Base-by-base conservation (phyloP, 495 filamentous ascomycete species). In the Aspergillus diversus region DNA sequence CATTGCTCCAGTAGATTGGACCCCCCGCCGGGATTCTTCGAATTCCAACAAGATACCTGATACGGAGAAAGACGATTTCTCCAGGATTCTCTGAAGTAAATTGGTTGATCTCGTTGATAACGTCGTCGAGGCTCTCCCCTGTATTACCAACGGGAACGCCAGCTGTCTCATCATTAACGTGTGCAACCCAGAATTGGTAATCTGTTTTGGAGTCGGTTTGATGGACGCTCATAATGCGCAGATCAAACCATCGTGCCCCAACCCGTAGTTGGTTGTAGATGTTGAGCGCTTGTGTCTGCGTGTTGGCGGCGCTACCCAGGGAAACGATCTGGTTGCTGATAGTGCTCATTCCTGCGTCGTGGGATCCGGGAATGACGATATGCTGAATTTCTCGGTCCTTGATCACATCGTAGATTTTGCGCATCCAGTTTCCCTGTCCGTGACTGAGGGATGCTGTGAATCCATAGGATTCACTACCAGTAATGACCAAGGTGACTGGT, bases 291-390 rank as follows among this genome's bases (percentile, higher is more conserved):
- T 63, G 60, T 5, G 60, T 63, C 35, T 63, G 60, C 27, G 60
- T 63, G 34, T 63, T 63, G n/a, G 43, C 60, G 12, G 33, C 43
- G 21, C 43, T 63, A 34, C 60, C 60, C 7, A 57, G 55, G 11
- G 60, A 63, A 7, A 57, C 53, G 9, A 63, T 63, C 43, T 57
- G 2, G 2, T 54, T 47, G 34, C 60, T 63, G 32, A 63, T 63
- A 9, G 60, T 63, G 60, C 60, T 63, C 60, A 63, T 63, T 16
- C 60, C 60, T 5, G 60, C 55, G 34, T 63, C 60, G 43, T 63
- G 60, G 17, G 60, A 56, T 7, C 60, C 60, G 5, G 60, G 60
- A 43, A 63, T 63, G 9, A 63, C 35, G n/a, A 63, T 42, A 46
- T 63, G 60, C 21, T 57, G 60, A 12, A 63, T 46, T 33, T 53